These are phyloP conservation scores for Alternaria burnsii DNA, from an alignment of 2,329 filamentous ascomycete genomes.

Conservation along the genomic window DNA sequence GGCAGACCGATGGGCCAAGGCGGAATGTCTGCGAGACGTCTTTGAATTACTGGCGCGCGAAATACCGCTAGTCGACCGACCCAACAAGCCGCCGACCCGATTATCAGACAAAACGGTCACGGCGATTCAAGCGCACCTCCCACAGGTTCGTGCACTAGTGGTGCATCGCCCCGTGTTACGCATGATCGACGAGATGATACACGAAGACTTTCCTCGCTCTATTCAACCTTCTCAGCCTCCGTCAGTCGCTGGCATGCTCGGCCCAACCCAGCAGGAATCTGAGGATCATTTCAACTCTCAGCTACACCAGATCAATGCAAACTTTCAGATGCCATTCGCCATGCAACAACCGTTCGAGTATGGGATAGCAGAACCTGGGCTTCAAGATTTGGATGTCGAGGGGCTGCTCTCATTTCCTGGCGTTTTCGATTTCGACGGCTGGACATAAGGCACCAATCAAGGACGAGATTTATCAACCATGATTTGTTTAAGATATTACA, in stretches of 20 bases:
- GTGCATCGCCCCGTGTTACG: slow-evolving; percentile 29
- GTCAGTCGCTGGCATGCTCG: slow-evolving; percentile 17
- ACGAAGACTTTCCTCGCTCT: slow-evolving; percentile 24
- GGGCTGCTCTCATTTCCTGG: slow-evolving; percentile 23
- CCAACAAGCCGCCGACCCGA: slow-evolving; percentile 21
- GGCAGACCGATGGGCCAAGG: slow-evolving; percentile 49
- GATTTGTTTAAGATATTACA: neutral
- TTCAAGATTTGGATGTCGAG: slow-evolving; percentile 15
- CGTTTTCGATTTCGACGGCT: slow-evolving; percentile 20
- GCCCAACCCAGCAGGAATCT: neutral
- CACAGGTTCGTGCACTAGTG: slow-evolving; percentile 21
- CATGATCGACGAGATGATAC: slow-evolving; percentile 32
- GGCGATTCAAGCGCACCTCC: slow-evolving; percentile 19
- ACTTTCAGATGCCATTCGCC: slow-evolving; percentile 24
- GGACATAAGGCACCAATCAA: neutral
- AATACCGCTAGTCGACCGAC: slow-evolving; percentile 28
- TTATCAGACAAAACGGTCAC: slow-evolving; percentile 21
- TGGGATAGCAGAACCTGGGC: neutral
- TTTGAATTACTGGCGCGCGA: slow-evolving; percentile 46
- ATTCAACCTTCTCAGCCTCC: slow-evolving; percentile 2
- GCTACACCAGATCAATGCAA: slow-evolving; percentile 5
- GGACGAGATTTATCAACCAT: neutral
- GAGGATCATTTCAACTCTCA: neutral
- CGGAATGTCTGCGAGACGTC: slow-evolving; percentile 46
- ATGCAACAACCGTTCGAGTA: slow-evolving; percentile 19